Conservation (phyloP, 768 basidiomycete species). For the Auriscalpium orientale region DNA sequence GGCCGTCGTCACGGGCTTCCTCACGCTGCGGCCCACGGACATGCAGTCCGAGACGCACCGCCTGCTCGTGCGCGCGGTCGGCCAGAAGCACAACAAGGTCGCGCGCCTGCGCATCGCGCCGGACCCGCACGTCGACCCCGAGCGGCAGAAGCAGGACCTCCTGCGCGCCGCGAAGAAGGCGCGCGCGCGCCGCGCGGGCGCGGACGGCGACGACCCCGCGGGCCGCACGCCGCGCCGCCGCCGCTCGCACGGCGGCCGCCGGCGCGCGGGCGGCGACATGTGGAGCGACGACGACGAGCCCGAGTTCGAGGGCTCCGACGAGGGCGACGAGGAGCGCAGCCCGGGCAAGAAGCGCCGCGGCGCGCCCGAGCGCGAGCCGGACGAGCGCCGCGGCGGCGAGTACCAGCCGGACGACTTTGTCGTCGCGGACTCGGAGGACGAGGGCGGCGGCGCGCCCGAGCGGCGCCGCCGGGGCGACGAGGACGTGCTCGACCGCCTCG, state of each 20-base stretch:
- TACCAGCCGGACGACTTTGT: slow-evolving; percentile 85
- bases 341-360: slow-evolving; percentile 28
- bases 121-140: slow-evolving; percentile 71
- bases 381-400: slow-evolving; percentile 51
- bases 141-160: slow-evolving; percentile 63
- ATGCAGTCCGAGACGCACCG: slow-evolving; percentile 89
- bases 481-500: slow-evolving; percentile 65
- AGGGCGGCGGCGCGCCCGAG: slow-evolving; percentile 19
- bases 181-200: slow-evolving; percentile 38
- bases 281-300: slow-evolving; percentile 69
- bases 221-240: slow-evolving; percentile 35
- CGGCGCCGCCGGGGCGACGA: slow-evolving; percentile 28
- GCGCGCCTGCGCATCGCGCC: slow-evolving; percentile 73
- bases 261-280: slow-evolving; percentile 28
- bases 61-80: slow-evolving; percentile 80
- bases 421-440: slow-evolving; percentile 75
- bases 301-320: slow-evolving; percentile 29
- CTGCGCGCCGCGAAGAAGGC: slow-evolving; percentile 59
- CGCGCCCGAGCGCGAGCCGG: slow-evolving; percentile 19
- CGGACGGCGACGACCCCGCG: slow-evolving; percentile 40
- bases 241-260: slow-evolving; percentile 17
- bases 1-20: slow-evolving; percentile 73
- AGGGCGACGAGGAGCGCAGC: slow-evolving; percentile 41
- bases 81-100: slow-evolving; percentile 77
- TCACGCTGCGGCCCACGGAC: slow-evolving; percentile 78